A percentile compares a stretch with the other conserved stretches of the same genome.
phyloP scores from a whole-genome alignment of 768 basidiomycete genomes.

The Phylloporus sp. region DNA sequence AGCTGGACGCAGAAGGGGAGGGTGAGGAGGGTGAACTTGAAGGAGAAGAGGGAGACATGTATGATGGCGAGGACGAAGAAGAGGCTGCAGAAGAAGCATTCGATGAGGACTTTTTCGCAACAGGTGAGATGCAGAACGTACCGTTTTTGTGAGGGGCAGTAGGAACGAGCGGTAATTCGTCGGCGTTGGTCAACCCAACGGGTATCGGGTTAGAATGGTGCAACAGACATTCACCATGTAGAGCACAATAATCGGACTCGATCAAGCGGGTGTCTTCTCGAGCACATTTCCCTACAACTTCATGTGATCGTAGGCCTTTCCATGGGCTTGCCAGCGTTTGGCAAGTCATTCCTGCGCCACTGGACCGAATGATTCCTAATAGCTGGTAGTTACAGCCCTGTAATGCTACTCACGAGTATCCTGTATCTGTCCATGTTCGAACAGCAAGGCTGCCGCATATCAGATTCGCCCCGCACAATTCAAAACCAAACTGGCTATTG shows the following conservation, averaged over 20 bases:
- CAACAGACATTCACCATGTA: not conserved
- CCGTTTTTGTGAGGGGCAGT: slow-evolving; percentile 47
- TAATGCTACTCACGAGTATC: no score
- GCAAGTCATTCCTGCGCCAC: no score
- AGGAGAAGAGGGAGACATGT: slow-evolving; percentile 27
- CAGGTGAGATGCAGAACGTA: slow-evolving; percentile 80
- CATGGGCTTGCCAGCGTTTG: not conserved
- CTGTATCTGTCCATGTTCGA: not conserved
- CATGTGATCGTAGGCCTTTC: not conserved
- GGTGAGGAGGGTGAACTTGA: slow-evolving; percentile 27
- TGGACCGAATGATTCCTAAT: no score
- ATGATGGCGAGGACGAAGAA: slow-evolving; percentile 46
- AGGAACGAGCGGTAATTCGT: not conserved
- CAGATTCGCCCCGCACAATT: no score
- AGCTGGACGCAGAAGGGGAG: slow-evolving; percentile 47
- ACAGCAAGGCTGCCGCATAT: not conserved
- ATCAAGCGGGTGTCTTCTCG: not conserved
- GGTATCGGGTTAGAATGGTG: not conserved
- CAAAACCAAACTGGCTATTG: no score
- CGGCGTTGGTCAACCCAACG: not conserved
- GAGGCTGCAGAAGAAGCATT: slow-evolving; percentile 70
- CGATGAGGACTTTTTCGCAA: slow-evolving; percentile 75
- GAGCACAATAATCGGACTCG: slow-evolving; percentile 2
- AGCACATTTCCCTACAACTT: not conserved
- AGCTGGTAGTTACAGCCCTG: no score